phyloP scores from a whole-genome alignment of 805 yeast species.

The Myxozyma neotropica region DNA sequence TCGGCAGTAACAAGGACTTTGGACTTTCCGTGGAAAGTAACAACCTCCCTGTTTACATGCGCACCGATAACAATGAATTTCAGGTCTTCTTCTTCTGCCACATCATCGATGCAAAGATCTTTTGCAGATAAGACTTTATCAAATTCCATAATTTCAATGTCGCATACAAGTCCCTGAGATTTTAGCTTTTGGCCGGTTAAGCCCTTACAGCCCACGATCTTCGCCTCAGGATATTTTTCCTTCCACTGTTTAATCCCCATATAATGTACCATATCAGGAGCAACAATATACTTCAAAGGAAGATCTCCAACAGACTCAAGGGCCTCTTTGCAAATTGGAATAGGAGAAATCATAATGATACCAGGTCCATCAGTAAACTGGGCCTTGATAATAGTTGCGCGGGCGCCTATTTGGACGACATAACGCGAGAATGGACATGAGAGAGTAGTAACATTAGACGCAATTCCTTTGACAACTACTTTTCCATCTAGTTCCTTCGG shows the following conservation, averaged over 20 bases:
- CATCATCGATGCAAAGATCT: constrained; percentile 41
- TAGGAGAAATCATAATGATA: constrained; percentile 15
- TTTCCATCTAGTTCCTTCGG: constrained; percentile 1
- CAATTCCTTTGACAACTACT: background rate
- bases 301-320: constrained; percentile 8
- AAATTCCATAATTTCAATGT: constrained; percentile 47
- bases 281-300: constrained; percentile 46
- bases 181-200: constrained; percentile 31
- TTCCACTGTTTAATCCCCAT: constrained; percentile 61
- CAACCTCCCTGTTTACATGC: constrained; percentile 60
- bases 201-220: constrained; percentile 57
- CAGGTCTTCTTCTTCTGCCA: constrained; percentile 42
- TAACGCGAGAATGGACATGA: constrained; percentile 16
- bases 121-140: constrained; percentile 43
- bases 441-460: constrained; percentile 2
- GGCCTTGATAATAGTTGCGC: constrained; percentile 19
- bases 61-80: constrained; percentile 60
- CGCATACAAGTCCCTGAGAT: constrained; percentile 41
- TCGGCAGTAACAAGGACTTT: constrained; percentile 61
- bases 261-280: constrained; percentile 69
- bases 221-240: constrained; percentile 52
- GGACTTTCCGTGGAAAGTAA: constrained; percentile 51
- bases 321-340: constrained; percentile 9
- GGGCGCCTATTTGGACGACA: constrained; percentile 21
- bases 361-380: constrained; percentile 14